phyloP scores from a whole-genome alignment of 2,329 filamentous ascomycete genomes.

The Sporothrix luriei region DNA sequence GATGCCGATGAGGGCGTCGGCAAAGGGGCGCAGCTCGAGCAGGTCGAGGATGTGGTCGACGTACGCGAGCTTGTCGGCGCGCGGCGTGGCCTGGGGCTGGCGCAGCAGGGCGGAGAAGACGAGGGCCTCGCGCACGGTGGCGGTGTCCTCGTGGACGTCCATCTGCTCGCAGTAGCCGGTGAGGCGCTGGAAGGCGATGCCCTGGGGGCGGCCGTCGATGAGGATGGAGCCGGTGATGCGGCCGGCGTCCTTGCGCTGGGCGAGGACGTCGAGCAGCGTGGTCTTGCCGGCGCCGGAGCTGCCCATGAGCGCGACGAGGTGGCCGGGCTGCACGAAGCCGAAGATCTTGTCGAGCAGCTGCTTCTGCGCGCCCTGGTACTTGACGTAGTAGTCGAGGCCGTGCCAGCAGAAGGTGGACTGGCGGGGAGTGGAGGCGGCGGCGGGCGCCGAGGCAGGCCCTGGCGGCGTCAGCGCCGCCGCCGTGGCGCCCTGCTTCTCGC shows the following conservation, averaged over 20 bases:
- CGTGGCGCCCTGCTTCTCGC: background rate
- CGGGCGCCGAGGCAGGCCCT: background rate
- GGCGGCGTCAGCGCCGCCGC: constrained; percentile 43
- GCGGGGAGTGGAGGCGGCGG: background rate
- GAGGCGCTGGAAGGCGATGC: constrained; percentile 30
- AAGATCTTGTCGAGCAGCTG: constrained; percentile 78
- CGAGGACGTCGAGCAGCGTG: constrained; percentile 79
- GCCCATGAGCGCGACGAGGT: constrained; percentile 76
- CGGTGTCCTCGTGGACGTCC: constrained; percentile 72
- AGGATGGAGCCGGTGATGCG: constrained; percentile 73
- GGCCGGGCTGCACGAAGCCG: constrained; percentile 82
- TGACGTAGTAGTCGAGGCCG: constrained; percentile 69
- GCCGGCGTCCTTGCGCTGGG: constrained; percentile 77
- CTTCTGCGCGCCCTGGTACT: constrained; percentile 60
- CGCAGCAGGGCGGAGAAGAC: constrained; percentile 74
- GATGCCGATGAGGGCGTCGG: constrained; percentile 50
- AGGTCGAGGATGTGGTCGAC: constrained; percentile 76
- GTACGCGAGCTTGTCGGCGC: constrained; percentile 71
- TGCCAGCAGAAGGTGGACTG: constrained; percentile 76
- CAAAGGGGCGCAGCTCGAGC: constrained; percentile 53
- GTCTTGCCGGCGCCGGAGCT: constrained; percentile 87
- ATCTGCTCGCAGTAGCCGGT: constrained; percentile 73
- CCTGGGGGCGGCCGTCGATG: constrained; percentile 67
- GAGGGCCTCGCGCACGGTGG: constrained; percentile 76
- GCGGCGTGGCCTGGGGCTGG: constrained; percentile 65